Evolutionary conservation across 2,329 filamentous ascomycete genomes (phyloP).

Genomic region (Aureobasidium sp.): DNA sequence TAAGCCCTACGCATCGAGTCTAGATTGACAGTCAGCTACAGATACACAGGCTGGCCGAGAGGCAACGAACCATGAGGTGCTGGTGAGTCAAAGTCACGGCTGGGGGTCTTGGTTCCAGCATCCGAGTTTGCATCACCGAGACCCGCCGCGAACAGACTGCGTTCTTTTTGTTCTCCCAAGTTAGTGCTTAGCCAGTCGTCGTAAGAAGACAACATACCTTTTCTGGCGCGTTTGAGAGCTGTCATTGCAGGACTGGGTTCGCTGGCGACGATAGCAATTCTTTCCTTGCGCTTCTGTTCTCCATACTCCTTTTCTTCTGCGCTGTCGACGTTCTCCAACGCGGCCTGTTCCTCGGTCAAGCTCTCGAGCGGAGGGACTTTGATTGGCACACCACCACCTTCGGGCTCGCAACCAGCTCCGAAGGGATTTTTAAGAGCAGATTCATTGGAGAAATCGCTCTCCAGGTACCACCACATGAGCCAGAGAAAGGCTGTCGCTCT

Average conservation of each 20-base stretch:
- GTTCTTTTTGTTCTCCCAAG: constrained; percentile 11
- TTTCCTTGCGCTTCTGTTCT: constrained; percentile 62
- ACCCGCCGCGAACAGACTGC: constrained; percentile 8
- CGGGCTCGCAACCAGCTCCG: constrained; percentile 46
- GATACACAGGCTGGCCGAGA: background rate
- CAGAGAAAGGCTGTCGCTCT: constrained; percentile 85
- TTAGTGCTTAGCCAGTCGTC: background rate
- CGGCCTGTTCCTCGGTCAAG: constrained; percentile 57
- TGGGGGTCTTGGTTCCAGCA: constrained; percentile 23
- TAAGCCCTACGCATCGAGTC: constrained; percentile 13
- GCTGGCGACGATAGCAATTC: constrained; percentile 62
- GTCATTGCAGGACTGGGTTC: constrained; percentile 61
- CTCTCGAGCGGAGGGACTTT: constrained; percentile 57
- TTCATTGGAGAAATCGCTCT: constrained; percentile 86
- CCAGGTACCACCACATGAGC: constrained; percentile 99
- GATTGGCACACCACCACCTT: constrained; percentile 37
- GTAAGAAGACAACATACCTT: constrained; percentile 23
- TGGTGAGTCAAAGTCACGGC: constrained; percentile 30
- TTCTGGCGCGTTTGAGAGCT: constrained; percentile 40
- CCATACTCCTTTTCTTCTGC: constrained; percentile 62
- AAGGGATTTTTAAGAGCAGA: constrained; percentile 88
- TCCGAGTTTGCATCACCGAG: constrained; percentile 4
- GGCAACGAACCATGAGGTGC: constrained; percentile 17
- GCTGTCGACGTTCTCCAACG: constrained; percentile 65
- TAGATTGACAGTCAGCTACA: background rate